Evolutionary conservation across 345 rosid genomes (phyloP), one percentile per base, ranked within the genome.

Genomic region (Triadica sebifera): DNA sequence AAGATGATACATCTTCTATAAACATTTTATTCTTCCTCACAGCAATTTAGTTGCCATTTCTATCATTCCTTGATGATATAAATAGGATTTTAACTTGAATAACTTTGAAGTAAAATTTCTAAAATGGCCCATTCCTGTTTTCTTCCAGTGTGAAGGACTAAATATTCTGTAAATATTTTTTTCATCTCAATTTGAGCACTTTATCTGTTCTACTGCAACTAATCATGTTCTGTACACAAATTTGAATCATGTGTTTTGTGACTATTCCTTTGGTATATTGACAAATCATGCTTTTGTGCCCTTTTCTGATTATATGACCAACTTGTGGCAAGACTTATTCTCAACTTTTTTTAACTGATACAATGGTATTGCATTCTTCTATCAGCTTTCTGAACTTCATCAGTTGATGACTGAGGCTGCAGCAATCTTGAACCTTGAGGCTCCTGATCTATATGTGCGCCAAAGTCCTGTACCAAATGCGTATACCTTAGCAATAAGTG

Each of bases 401-500:
- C 84, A 78, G 59, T 84, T 94, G 78, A 87, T 94, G 94, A 80
- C 82, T 6, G 96, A 92, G 84, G 98, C 98, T 61, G 89, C 98
- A 4, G 84, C 74, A 39, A 88, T 94, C 75, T 70, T 94, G 83
- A 90, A 91, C 82, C 84, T 87, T 61, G 96, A 91, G 74, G 80
- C 97, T 76, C 97, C 98, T 45, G 96, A 91, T 83, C 91, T 94
- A 11, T 94, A 94, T 76, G 89, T 94, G 2, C 92, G 98, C 37
- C 99, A 94, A 82, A 94, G 94, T 74, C 96, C 98, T 41, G 87
- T 92, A 43, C 99, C 98, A 22, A 92, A 94, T 72, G 97, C 99
- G 12, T 92, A 91, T 79, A 94, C 99, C 9, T 81, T 94, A 57
- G 98, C 99, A 37, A 84, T 92, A 24, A 80, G 92, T 59, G 99